Conservation (phyloP, 495 filamentous ascomycete genomes). For the Corynascus novoguineensis region DNA sequence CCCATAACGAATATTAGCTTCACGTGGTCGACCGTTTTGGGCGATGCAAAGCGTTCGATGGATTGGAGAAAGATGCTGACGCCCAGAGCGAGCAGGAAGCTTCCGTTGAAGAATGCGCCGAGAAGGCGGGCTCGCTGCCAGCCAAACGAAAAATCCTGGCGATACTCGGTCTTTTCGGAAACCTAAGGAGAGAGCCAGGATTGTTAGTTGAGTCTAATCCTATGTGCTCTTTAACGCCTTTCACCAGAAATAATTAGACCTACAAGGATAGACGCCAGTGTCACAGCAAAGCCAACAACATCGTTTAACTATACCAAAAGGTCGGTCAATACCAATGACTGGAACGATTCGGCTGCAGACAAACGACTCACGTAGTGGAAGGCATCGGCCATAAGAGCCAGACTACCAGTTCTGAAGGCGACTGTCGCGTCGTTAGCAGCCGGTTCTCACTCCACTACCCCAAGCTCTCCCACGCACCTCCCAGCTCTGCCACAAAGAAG, state of each 20-base stretch:
- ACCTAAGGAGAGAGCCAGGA: slow-evolving; percentile 39
- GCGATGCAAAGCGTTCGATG: slow-evolving; percentile 70
- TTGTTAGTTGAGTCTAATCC: too few species aligned
- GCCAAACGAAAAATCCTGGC: slow-evolving; percentile 45
- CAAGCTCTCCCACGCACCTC: slow-evolving; percentile 36
- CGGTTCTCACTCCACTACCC: neutral
- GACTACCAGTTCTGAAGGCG: slow-evolving; percentile 79
- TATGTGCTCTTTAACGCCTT: neutral
- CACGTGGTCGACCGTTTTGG: slow-evolving; percentile 57
- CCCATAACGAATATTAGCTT: slow-evolving; percentile 76
- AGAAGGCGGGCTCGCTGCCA: slow-evolving; percentile 93
- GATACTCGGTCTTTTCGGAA: slow-evolving; percentile 37
- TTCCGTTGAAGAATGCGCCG: slow-evolving; percentile 90
- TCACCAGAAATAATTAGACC: slow-evolving; percentile 1
- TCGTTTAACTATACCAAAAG: slow-evolving; percentile 67
- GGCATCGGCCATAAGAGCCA: slow-evolving; percentile 88
- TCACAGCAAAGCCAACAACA: slow-evolving; percentile 78
- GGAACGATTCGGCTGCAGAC: neutral
- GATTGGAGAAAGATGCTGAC: slow-evolving; percentile 90
- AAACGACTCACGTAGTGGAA: slow-evolving; percentile 76
- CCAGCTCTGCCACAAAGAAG: slow-evolving; percentile 83
- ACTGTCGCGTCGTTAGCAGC: slow-evolving; percentile 34
- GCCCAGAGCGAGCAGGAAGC: slow-evolving; percentile 88
- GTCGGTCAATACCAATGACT: slow-evolving; percentile 9
- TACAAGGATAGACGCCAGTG: slow-evolving; percentile 77